Base-by-base conservation (phyloP, 371 early-diverging fungal species). In the Nematocida ironsii region DNA sequence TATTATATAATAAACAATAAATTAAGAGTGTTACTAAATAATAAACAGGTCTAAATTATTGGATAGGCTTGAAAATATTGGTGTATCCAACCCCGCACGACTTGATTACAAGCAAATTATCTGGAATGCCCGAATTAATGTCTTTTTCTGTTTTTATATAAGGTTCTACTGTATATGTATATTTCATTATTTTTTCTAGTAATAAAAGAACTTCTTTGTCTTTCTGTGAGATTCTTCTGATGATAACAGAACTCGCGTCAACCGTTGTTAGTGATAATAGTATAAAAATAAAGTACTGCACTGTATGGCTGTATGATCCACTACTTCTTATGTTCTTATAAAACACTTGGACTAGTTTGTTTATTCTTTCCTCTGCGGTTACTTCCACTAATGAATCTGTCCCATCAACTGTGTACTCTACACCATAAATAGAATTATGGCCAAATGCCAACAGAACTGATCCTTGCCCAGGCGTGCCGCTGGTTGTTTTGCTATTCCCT, bases 1-100 rank as follows among this genome's bases (percentile, higher is more conserved):
- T 54, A 54, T 54, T 16, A 54, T 54, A 54, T 13, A 13, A 54
- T 54, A 54, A 54, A 16, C n/a, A 54, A 13, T 20, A 54, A 20
- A 33, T 33, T 33, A 33, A 33, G 33, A 33, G 33, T 33, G 2
- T 33, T 33, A 33, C 33, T 33, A 33, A 33, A 33, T 33, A 33
- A 33, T 33, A 33, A 33, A 33, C 13, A 64, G 13, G 20, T 13
- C 7, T 13, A 16, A 13, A 42, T 33, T 68, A 52, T n/a, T 68
- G 47, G 20, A 68, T 16, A 5, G 47, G 54, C 54, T 68, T 68
- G 48, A 71, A 25, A 9, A 78, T 58, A 39, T 78, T 78, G 4
- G 25, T 60, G 55, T 78, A 78, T 33, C 80, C 80, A 11, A 78
- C 69, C 5, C 80, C 80, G 40, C 47, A 67, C 16, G 80, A 78